Conservation (phyloP, 169 alveolate species). For the Plasmodium cynomolgi region DNA sequence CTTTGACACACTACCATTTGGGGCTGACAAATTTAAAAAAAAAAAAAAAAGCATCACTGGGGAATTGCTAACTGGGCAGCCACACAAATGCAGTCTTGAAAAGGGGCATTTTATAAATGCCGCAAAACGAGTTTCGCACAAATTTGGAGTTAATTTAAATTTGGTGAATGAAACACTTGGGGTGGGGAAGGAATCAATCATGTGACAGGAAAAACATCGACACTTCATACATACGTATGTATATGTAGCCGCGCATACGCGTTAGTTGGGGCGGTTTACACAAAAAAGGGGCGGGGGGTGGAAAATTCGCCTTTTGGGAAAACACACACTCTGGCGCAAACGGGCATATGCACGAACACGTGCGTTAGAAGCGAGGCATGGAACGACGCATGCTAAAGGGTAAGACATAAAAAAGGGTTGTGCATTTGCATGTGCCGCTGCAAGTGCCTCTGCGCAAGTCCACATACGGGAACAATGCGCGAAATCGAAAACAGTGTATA, state of each 20-base stretch:
- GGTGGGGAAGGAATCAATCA: neutral
- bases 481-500: neutral
- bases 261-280: neutral
- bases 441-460: neutral
- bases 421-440: neutral
- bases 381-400: neutral
- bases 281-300: neutral
- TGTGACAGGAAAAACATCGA: neutral
- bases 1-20: neutral
- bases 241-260: neutral
- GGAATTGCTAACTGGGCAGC: neutral
- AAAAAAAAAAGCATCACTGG: neutral
- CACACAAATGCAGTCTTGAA: conserved; percentile 1
- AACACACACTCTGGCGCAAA: neutral
- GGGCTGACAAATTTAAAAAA: neutral
- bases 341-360: neutral
- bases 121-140: neutral
- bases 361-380: neutral
- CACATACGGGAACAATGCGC: neutral
- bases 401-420: neutral
- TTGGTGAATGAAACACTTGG: neutral
- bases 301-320: neutral
- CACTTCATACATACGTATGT: neutral
- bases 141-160: neutral
- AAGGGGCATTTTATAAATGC: neutral